These are phyloP conservation scores for Lophiotrema nucula DNA, from an alignment of 495 filamentous ascomycete genomes.

Conservation along the genomic window DNA sequence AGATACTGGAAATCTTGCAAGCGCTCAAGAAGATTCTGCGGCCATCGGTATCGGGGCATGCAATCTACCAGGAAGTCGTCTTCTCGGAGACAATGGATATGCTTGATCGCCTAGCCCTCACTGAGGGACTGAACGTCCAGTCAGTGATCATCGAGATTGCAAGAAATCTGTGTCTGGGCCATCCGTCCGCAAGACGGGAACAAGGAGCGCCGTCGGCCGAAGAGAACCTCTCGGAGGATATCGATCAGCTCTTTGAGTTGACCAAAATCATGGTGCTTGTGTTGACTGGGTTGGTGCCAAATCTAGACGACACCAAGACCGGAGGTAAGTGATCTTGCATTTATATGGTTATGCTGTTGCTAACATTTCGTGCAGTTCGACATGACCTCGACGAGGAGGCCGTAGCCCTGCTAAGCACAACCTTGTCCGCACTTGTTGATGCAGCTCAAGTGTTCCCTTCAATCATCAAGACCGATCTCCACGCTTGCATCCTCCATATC, in stretches of 20 bases:
- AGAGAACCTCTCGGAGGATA: constrained; percentile 85
- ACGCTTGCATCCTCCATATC: constrained; percentile 95
- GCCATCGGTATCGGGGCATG: constrained; percentile 91
- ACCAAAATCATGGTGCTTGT: constrained; percentile 94
- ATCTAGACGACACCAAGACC: constrained; percentile 70
- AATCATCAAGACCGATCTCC: constrained; percentile 93
- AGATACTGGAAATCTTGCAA: constrained; percentile 84
- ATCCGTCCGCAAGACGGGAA: constrained; percentile 78
- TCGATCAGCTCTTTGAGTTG: constrained; percentile 96
- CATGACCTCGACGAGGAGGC: constrained; percentile 78
- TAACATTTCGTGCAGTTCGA: constrained; percentile 50
- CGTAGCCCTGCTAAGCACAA: constrained; percentile 70
- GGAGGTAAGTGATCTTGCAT: constrained; percentile 13
- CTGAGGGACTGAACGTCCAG: constrained; percentile 86
- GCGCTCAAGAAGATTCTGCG: constrained; percentile 93
- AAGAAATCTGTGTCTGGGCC: constrained; percentile 79
- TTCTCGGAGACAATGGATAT: constrained; percentile 98
- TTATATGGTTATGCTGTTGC: not conserved
- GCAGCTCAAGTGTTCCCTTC: constrained; percentile 92
- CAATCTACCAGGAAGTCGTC: constrained; percentile 91
- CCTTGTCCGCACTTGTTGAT: constrained; percentile 85
- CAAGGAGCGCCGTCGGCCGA: constrained; percentile 50
- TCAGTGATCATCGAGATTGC: constrained; percentile 90
- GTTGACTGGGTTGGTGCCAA: constrained; percentile 80
- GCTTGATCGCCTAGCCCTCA: constrained; percentile 87